phyloP scores from a whole-genome alignment of 176 grass and related monocot genomes.

The Avena eriantha region DNA sequence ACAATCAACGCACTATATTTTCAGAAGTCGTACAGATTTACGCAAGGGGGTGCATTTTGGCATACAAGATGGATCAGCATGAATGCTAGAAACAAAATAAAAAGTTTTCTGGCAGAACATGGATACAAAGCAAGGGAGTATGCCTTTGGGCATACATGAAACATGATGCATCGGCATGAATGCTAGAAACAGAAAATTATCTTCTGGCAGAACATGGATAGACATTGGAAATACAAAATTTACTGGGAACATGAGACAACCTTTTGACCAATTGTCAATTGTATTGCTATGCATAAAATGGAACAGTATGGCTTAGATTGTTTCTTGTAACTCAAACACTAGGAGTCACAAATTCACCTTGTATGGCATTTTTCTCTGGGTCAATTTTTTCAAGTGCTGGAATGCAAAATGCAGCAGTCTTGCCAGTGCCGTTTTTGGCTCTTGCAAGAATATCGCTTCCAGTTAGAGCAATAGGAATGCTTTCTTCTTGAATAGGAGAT shows the following conservation, averaged over 20 bases:
- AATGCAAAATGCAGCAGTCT: slow-evolving; percentile 82
- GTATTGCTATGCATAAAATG: neutral
- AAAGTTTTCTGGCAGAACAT: neutral
- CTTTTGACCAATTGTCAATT: slow-evolving; percentile 3
- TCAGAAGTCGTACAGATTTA: neutral
- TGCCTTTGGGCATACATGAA: neutral
- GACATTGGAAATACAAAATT: neutral
- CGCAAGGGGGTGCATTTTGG: neutral
- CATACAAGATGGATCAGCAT: neutral
- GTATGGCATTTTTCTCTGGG: slow-evolving; percentile 61
- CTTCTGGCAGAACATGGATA: neutral
- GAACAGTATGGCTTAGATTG: neutral
- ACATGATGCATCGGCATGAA: neutral
- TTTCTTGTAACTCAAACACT: neutral
- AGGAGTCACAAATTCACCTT: slow-evolving; percentile 40
- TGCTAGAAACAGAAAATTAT: neutral
- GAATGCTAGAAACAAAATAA: neutral
- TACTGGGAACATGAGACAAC: neutral
- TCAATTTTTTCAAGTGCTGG: slow-evolving; percentile 82
- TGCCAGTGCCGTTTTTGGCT: slow-evolving; percentile 77
- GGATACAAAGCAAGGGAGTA: neutral
- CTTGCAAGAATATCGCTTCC: slow-evolving; percentile 84
- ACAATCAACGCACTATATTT: neutral
- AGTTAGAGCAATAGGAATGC: slow-evolving; percentile 79
- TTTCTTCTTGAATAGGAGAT: slow-evolving; percentile 86